These are phyloP conservation scores for Beauveria caledonica DNA, from an alignment of 2,329 filamentous ascomycete genomes.

Conservation along the genomic window DNA sequence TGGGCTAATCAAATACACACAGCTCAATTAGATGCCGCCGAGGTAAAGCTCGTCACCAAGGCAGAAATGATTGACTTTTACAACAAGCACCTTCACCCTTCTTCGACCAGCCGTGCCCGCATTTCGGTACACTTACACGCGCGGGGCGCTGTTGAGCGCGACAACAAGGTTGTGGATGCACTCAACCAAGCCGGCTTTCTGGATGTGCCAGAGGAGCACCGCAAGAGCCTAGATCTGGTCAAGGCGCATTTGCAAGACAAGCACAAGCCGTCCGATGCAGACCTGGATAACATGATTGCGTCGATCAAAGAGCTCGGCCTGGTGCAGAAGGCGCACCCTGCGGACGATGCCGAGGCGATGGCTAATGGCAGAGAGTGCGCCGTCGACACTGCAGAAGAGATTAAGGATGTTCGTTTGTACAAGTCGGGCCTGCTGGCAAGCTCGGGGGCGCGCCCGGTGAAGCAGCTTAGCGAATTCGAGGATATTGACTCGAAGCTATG, in stretches of 20 bases:
- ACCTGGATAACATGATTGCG: constrained; percentile 40
- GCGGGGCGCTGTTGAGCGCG: constrained; percentile 46
- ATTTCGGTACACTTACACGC: constrained; percentile 76
- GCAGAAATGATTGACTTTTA: constrained; percentile 74
- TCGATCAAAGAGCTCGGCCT: constrained; percentile 35
- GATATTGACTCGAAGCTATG: constrained; percentile 76
- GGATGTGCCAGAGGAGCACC: constrained; percentile 32
- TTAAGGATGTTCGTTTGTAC: constrained; percentile 72
- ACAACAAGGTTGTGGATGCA: constrained; percentile 35
- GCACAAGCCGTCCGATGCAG: constrained; percentile 39
- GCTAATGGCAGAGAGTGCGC: constrained; percentile 39
- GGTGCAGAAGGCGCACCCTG: constrained; percentile 27
- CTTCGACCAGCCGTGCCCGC: constrained; percentile 69
- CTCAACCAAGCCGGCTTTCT: constrained; percentile 28
- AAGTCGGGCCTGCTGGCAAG: constrained; percentile 69
- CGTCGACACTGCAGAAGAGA: constrained; percentile 40
- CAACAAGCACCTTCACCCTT: constrained; percentile 63
- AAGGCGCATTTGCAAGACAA: constrained; percentile 41
- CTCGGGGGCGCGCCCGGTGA: constrained; percentile 62
- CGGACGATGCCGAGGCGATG: constrained; percentile 24
- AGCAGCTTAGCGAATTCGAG: constrained; percentile 75
- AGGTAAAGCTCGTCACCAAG: constrained; percentile 69
- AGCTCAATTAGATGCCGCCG: constrained; percentile 69
- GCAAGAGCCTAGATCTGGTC: constrained; percentile 42
- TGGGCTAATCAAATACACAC: constrained; percentile 14